phyloP scores from a whole-genome alignment of 2,329 filamentous ascomycete genomes.

The Calonectria montana region DNA sequence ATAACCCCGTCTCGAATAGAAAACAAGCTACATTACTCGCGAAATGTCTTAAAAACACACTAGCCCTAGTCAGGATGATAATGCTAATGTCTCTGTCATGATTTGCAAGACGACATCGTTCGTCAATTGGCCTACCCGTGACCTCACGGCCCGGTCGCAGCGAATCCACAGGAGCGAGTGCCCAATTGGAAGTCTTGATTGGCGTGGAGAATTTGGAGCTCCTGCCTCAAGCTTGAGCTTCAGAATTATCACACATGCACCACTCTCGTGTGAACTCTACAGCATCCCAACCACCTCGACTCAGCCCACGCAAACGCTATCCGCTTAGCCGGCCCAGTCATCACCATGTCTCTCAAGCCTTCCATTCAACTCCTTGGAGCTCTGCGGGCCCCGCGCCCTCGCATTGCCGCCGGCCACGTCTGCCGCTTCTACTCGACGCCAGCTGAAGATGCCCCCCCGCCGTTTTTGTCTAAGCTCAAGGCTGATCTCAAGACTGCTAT shows the following conservation, averaged over 20 bases:
- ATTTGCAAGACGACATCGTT: neutral
- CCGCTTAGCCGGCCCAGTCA: neutral
- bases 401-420: slow-evolving; percentile 28
- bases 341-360: slow-evolving; percentile 40
- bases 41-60: neutral
- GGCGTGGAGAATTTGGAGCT: slow-evolving; percentile 40
- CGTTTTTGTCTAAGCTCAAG: slow-evolving; percentile 65
- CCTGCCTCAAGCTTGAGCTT: slow-evolving; percentile 20
- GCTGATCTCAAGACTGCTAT: slow-evolving; percentile 74
- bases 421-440: slow-evolving; percentile 48
- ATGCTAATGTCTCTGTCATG: neutral
- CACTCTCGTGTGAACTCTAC: slow-evolving; percentile 11
- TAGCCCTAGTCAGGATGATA: neutral
- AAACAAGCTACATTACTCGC: neutral
- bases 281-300: neutral
- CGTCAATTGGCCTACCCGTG: neutral
- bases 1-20: neutral
- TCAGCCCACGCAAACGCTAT: neutral
- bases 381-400: slow-evolving; percentile 37
- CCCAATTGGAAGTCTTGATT: slow-evolving; percentile 35
- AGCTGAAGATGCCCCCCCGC: slow-evolving; percentile 54
- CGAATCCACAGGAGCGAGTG: neutral
- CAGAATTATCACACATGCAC: neutral
- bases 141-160: neutral
- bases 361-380: slow-evolving; percentile 38